These are phyloP conservation scores for Podospora pseudocomata DNA, from an alignment of 495 filamentous ascomycete species.

Conservation along the genomic window DNA sequence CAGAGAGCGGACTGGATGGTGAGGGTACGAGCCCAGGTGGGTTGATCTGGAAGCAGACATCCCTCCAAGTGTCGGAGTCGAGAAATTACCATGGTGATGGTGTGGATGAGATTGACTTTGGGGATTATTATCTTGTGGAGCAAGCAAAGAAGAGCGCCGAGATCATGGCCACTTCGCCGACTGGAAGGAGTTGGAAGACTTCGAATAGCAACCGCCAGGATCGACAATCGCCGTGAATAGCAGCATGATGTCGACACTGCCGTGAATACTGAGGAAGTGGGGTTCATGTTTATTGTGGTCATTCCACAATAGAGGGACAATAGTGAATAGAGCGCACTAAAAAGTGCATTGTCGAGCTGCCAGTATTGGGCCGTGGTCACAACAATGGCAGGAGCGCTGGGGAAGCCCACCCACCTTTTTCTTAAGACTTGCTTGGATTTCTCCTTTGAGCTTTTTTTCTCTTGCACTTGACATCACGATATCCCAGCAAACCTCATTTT, in stretches of 20 bases:
- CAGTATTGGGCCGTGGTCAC: not conserved
- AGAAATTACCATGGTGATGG: conserved; percentile 3
- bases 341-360: not conserved
- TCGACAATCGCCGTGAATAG: not conserved
- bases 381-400: not conserved
- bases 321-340: not conserved
- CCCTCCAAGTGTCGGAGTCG: conserved; percentile 21
- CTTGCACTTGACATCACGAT: too few relatives aligned
- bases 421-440: not conserved
- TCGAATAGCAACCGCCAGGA: not conserved
- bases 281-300: not conserved
- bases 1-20: not conserved
- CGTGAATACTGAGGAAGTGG: not conserved
- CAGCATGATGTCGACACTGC: not conserved
- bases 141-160: conserved; percentile 19
- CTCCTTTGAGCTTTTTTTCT: not conserved
- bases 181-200: not conserved
- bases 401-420: not conserved
- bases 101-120: conserved; percentile 8
- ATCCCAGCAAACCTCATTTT: too few relatives aligned
- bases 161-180: not conserved
- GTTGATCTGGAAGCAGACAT: conserved; percentile 26
- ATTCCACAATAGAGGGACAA: not conserved
- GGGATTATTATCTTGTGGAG: conserved; percentile 27
- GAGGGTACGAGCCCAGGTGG: not conserved